Conservation (phyloP, 495 filamentous ascomycete species). For the Tuber aestivum region DNA sequence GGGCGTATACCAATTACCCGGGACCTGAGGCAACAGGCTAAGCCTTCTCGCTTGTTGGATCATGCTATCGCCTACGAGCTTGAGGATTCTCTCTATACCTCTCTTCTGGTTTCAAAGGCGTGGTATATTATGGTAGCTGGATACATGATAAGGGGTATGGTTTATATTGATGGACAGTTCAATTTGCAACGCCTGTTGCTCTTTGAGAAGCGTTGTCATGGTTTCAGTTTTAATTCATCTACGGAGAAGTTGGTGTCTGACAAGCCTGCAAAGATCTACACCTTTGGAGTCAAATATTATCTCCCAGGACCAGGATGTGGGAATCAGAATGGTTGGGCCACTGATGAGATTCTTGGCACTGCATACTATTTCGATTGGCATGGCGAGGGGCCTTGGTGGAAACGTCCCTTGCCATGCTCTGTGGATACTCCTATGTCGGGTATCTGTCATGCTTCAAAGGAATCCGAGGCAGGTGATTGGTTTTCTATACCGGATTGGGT, state of each 20-base stretch:
- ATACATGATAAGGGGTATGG: conserved; percentile 1
- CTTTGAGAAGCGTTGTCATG: not conserved
- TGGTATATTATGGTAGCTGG: conserved; percentile 14
- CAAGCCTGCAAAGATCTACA: not conserved
- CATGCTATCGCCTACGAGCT: not conserved
- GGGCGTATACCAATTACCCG: conserved; percentile 9
- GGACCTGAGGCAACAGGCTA: not conserved
- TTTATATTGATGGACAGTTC: conserved; percentile 13
- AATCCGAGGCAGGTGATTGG: not conserved
- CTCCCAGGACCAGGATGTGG: not conserved
- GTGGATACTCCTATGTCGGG: not conserved
- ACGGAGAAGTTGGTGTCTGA: not conserved
- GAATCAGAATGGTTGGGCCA: not conserved
- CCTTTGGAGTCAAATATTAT: not conserved
- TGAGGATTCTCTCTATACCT: not conserved
- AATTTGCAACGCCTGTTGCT: conserved; percentile 10
- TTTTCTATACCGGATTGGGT: conserved; percentile 2
- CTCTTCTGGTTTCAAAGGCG: conserved; percentile 11
- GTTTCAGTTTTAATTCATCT: not conserved
- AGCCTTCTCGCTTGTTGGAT: not conserved
- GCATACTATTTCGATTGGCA: not conserved
- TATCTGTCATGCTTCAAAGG: no score
- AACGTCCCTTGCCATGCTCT: not conserved
- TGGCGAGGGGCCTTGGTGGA: not conserved
- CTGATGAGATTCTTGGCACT: not conserved